Base-by-base conservation (phyloP, 23 red algal species). In the Chondrus crispus region DNA sequence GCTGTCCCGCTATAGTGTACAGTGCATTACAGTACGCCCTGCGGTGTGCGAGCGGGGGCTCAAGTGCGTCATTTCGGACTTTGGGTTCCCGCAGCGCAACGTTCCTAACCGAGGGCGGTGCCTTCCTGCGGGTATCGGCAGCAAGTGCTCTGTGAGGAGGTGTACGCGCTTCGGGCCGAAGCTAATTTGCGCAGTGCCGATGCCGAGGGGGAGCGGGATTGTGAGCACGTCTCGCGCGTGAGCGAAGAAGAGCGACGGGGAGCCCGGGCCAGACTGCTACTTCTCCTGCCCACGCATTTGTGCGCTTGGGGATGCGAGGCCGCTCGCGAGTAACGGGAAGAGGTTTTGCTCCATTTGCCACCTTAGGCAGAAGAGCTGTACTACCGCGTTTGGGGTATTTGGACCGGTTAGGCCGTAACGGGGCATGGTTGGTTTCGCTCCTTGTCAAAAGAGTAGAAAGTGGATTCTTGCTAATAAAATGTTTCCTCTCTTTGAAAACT, bases 81-180 rank as follows among this genome's bases (percentile, higher is more conserved):
- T 6, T 22, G 82, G 82, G 9, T 86, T 86, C 40, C 82, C 82
- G 30, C 39, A 55, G 13, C 58, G 29, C 3, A 62, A 86, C 47
- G 51, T 68, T 44, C 82, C 82, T 1, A 86, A 68, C 36, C 58
- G 60, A 37, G 82, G 82, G 44, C 58, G 66, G 13, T 86, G 82
- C 18, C 42, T 49, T 2, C 46, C 77, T 33, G 16, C 14, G 52
- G 16, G 52, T 57, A 22, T 16, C 52, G 14, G 14, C 52, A 22
- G 22, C 16, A 49, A 45, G 38, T 82, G 77, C 32, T 57, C 77
- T 33, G 77, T 82, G 18, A 20, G 12, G 42, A 19, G 46, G n/a
- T 82, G 77, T 40, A 57, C 46, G n/a, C 43, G 43, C 42, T 50
- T 38, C 4, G 77, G 77, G 9, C 43, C 77, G 7, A 49, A 82